Evolutionary conservation across 2,329 filamentous ascomycete genomes (phyloP).

Genomic region (Lachnum nothofagi): DNA sequence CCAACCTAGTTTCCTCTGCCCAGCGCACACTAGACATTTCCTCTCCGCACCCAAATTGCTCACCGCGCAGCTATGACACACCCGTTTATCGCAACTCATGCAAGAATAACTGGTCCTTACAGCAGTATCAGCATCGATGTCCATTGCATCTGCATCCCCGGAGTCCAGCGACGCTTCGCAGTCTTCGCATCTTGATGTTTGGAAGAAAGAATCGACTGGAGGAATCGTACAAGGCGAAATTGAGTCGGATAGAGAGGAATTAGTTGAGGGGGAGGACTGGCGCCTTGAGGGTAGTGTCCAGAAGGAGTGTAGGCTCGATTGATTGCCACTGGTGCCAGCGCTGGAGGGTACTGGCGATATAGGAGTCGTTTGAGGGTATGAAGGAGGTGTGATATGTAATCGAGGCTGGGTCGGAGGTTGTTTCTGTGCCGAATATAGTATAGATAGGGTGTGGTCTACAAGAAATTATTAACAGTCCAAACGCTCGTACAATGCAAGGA

Average conservation of each 20-base stretch:
- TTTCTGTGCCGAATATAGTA: slow-evolving; percentile 54
- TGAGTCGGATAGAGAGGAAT: slow-evolving; percentile 25
- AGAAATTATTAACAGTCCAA: no score
- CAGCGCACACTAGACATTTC: slow-evolving; percentile 49
- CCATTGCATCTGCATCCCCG: slow-evolving; percentile 35
- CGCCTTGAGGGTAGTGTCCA: slow-evolving; percentile 46
- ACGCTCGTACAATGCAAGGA: no score
- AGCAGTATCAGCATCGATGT: slow-evolving; percentile 39
- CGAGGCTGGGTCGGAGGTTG: slow-evolving; percentile 27
- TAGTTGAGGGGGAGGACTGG: slow-evolving; percentile 32
- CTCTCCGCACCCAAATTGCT: slow-evolving; percentile 52
- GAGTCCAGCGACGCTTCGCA: slow-evolving; percentile 39
- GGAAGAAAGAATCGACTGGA: slow-evolving; percentile 19
- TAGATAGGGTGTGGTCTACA: slow-evolving; percentile 47
- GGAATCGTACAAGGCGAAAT: slow-evolving; percentile 12
- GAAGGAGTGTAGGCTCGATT: slow-evolving; percentile 55
- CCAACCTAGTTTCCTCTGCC: slow-evolving; percentile 21
- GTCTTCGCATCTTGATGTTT: slow-evolving; percentile 47
- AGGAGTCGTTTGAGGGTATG: slow-evolving; percentile 17
- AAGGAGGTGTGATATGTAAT: slow-evolving; percentile 12
- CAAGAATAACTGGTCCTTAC: slow-evolving; percentile 36
- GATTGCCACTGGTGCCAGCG: slow-evolving; percentile 26
- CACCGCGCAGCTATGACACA: slow-evolving; percentile 56
- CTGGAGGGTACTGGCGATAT: slow-evolving; percentile 17
- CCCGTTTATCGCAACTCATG: slow-evolving; percentile 47